These are phyloP conservation scores for Backusella tuberculispora DNA, from an alignment of 192 early-diverging fungal genomes.

Conservation along the genomic window DNA sequence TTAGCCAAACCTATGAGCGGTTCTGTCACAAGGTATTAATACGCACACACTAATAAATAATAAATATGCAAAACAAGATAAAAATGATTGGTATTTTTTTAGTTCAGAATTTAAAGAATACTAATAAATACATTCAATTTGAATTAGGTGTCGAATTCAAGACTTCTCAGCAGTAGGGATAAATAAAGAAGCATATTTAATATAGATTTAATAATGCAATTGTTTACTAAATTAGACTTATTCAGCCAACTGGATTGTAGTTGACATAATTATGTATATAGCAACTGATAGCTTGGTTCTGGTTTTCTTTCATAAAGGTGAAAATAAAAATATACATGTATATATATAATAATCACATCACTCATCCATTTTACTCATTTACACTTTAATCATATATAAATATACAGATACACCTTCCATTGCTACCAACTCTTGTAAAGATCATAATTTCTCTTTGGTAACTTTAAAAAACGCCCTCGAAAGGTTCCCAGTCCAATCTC, in stretches of 20 bases:
- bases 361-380: background rate
- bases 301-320: constrained; percentile 31
- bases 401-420: background rate
- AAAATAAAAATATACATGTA: constrained; percentile 16
- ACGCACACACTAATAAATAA: background rate
- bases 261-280: constrained; percentile 43
- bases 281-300: constrained; percentile 32
- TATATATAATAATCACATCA: background rate
- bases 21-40: constrained; percentile 30
- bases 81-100: background rate
- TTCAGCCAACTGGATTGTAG: constrained; percentile 25
- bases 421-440: constrained; percentile 1
- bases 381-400: background rate
- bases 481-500: constrained; percentile 4
- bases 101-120: background rate
- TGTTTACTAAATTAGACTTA: constrained; percentile 12
- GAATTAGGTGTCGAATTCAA: constrained; percentile 25
- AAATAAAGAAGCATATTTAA: constrained; percentile 12
- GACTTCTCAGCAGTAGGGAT: constrained; percentile 13
- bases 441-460: constrained; percentile 10
- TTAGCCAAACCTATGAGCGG: constrained; percentile 15
- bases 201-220: constrained; percentile 15
- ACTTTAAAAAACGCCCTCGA: constrained; percentile 1
- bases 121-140: background rate
- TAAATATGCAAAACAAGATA: background rate